A percentile compares a stretch with the other conserved stretches of the same genome.
Conservation (phyloP, 345 rosid species). For the Populus davidiana region DNA sequence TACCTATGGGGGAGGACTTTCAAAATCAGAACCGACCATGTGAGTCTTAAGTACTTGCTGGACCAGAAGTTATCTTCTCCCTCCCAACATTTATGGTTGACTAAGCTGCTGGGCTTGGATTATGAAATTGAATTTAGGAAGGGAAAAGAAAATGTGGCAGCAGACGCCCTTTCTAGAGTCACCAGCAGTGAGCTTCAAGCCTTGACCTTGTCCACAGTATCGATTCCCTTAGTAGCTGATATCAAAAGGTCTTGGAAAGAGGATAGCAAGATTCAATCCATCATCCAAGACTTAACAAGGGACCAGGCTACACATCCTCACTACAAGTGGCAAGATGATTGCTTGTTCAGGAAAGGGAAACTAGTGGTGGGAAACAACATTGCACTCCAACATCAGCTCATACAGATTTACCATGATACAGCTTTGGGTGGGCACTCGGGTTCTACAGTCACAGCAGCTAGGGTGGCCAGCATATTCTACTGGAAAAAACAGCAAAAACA, state of each 20-base stretch:
- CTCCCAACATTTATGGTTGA: too few species aligned
- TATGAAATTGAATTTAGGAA: not conserved
- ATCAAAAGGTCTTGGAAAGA: too few species aligned
- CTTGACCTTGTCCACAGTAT: not conserved
- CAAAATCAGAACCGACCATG: not conserved
- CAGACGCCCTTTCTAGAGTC: not conserved
- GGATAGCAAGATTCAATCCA: too few species aligned
- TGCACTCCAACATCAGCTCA: too few species aligned
- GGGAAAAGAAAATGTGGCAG: not conserved
- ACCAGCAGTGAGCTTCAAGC: fast-evolving
- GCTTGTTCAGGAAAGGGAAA: too few species aligned
- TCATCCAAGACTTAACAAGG: too few species aligned
- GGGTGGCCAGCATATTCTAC: not conserved
- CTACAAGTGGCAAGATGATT: too few species aligned
- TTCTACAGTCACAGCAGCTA: fast-evolving
- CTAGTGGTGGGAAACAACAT: too few species aligned
- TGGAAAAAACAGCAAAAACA: not conserved
- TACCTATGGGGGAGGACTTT: not conserved
- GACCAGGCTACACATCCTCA: too few species aligned
- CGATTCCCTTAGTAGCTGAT: not conserved
- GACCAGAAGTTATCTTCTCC: not conserved
- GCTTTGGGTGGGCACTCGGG: not conserved
- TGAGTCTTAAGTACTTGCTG: not conserved
- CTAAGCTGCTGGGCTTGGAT: not conserved
- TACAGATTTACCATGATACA: too few species aligned